These are phyloP conservation scores for Cyclotella cryptica DNA, from an alignment of 108 stramenopile genomes.

Conservation along the genomic window DNA sequence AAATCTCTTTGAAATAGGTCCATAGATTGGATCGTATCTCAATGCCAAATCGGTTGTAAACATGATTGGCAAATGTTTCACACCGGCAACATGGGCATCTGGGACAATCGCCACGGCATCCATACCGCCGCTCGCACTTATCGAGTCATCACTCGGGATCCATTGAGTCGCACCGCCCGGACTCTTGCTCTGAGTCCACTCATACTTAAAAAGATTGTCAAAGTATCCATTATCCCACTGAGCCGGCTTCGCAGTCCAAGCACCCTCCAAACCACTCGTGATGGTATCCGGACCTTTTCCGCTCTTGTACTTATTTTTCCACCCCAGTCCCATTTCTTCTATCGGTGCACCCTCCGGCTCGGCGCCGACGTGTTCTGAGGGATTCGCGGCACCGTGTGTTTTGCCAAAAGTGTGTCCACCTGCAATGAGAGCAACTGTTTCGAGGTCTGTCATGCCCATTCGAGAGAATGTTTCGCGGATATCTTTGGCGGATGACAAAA, in stretches of 20 bases:
- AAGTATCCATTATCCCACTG: constrained; percentile 83
- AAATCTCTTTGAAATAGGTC: constrained; percentile 61
- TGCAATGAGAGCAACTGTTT: constrained; percentile 84
- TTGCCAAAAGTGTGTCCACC: constrained; percentile 89
- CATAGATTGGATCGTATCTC: constrained; percentile 69
- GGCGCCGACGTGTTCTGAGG: constrained; percentile 64
- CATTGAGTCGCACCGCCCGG: constrained; percentile 81
- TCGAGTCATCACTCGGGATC: constrained; percentile 57
- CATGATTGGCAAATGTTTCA: constrained; percentile 73
- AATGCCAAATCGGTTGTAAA: constrained; percentile 77
- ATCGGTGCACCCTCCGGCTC: constrained; percentile 75
- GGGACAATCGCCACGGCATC: constrained; percentile 58
- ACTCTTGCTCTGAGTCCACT: constrained; percentile 74
- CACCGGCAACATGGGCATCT: constrained; percentile 62
- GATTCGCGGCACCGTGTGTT: constrained; percentile 73
- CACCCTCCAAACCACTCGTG: constrained; percentile 79
- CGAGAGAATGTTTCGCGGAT: constrained; percentile 80
- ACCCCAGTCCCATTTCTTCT: constrained; percentile 78
- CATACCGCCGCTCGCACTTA: constrained; percentile 31
- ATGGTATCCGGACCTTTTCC: constrained; percentile 76
- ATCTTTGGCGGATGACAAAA: constrained; percentile 67
- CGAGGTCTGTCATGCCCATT: constrained; percentile 84
- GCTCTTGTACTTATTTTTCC: constrained; percentile 62
- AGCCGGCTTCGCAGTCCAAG: constrained; percentile 75
- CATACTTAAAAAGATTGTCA: constrained; percentile 66